Evolutionary conservation across 495 filamentous ascomycete species (phyloP).

Genomic region (Hyaloscypha bicolor): DNA sequence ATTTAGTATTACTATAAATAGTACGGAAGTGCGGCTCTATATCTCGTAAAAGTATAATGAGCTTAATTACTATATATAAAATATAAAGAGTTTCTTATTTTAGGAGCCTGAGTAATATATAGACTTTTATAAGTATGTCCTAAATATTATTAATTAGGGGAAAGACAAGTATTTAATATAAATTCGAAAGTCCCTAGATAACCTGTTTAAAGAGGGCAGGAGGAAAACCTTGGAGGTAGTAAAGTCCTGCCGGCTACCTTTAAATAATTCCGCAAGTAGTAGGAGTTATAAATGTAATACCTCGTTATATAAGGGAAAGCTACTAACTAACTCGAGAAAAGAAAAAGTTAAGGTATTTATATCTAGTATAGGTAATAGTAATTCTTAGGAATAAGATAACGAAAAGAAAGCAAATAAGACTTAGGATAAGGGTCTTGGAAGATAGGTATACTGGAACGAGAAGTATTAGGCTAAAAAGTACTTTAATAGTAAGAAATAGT

Average conservation of each 20-base stretch:
- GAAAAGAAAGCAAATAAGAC: too few relatives aligned
- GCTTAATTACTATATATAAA: slow-evolving; percentile 35
- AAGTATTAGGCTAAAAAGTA: too few relatives aligned
- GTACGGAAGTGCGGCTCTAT: slow-evolving; percentile 36
- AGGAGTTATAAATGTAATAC: slow-evolving; percentile 25
- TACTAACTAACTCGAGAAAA: too few relatives aligned
- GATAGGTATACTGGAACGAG: too few relatives aligned
- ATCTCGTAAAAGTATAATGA: slow-evolving; percentile 36
- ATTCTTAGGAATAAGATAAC: too few relatives aligned
- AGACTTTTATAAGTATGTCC: slow-evolving; percentile 38
- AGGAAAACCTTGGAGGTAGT: slow-evolving; percentile 28
- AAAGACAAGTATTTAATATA: slow-evolving; percentile 34
- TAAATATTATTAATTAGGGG: slow-evolving; percentile 41
- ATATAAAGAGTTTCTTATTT: slow-evolving; percentile 33
- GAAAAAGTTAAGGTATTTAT: too few relatives aligned
- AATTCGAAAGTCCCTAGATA: slow-evolving; percentile 37
- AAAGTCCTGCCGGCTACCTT: slow-evolving; percentile 30
- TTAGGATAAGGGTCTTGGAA: too few relatives aligned
- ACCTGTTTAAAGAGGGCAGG: slow-evolving; percentile 32
- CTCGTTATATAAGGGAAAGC: too few relatives aligned
- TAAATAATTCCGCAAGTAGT: slow-evolving; percentile 29
- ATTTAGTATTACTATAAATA: slow-evolving; percentile 40
- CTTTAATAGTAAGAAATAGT: too few relatives aligned
- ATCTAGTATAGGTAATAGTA: too few relatives aligned
- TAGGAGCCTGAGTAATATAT: slow-evolving; percentile 34